Conservation (phyloP, 75 land plant genomes). For the Pinus tabuliformis region DNA sequence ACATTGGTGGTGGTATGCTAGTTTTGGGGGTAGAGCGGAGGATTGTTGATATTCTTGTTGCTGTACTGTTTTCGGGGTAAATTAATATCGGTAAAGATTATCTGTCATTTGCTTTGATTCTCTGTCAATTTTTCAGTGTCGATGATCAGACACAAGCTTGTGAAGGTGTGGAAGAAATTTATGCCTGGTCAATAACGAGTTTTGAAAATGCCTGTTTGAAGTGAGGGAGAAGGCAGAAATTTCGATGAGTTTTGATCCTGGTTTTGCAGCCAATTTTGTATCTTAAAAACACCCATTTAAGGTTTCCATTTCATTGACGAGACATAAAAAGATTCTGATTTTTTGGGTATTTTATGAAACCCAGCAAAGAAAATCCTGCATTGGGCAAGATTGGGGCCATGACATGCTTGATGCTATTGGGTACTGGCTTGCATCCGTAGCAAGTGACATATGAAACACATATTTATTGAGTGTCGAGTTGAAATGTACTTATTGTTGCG, state of each 20-base stretch:
- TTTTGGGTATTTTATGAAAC: not conserved
- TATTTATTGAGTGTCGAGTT: too few species aligned
- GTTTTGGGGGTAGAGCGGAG: not conserved
- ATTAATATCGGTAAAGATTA: not conserved
- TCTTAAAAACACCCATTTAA: not conserved
- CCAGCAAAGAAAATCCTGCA: not conserved
- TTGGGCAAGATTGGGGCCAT: constrained; percentile 4
- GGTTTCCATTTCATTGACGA: not conserved
- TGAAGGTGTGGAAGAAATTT: not conserved
- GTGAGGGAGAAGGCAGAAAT: not conserved
- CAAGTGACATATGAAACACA: too few species aligned
- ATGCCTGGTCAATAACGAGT: not conserved
- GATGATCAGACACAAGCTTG: constrained; percentile 2
- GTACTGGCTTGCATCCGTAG: not conserved
- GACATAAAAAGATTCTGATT: not conserved
- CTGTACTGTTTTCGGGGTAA: too few species aligned
- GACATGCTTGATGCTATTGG: not conserved
- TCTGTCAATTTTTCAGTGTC: not conserved
- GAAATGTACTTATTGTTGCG: not conserved
- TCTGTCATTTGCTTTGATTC: not conserved
- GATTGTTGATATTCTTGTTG: too few species aligned
- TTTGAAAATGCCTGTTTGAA: not conserved
- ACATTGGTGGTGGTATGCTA: not conserved
- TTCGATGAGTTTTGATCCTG: not conserved
- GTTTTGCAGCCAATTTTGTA: not conserved